phyloP scores from a whole-genome alignment of 208 protist species.

The Leptomonas pyrrhocoris region DNA sequence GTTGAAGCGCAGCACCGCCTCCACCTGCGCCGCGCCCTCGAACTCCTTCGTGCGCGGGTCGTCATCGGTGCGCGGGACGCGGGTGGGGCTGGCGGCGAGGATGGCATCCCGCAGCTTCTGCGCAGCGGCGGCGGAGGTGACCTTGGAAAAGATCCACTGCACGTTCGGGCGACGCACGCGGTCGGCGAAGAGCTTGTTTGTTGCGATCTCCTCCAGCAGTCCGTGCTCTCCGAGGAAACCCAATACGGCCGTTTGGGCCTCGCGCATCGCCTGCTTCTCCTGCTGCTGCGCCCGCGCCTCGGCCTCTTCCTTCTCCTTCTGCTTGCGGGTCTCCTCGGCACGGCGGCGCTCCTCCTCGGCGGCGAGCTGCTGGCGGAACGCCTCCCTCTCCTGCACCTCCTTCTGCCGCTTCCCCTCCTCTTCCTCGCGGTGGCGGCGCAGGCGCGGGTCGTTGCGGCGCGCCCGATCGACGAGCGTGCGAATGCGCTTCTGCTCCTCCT shows the following conservation, averaged over 20 bases:
- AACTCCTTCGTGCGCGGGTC: constrained; percentile 28
- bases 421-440: constrained; percentile 80
- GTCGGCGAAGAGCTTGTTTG: constrained; percentile 79
- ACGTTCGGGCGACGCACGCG: constrained; percentile 71
- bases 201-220: constrained; percentile 62
- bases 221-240: constrained; percentile 50
- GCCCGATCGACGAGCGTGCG: constrained; percentile 89
- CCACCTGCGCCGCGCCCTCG: constrained; percentile 39
- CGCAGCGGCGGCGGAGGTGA: constrained; percentile 45
- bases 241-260: constrained; percentile 48
- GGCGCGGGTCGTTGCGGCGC: constrained; percentile 91
- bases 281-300: constrained; percentile 40
- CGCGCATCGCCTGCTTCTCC: constrained; percentile 53
- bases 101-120: constrained; percentile 42
- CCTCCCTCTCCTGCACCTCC: constrained; percentile 70
- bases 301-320: constrained; percentile 50
- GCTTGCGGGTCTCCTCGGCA: constrained; percentile 46
- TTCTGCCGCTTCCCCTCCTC: constrained; percentile 75
- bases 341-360: constrained; percentile 72
- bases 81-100: constrained; percentile 27
- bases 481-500: constrained; percentile 92
- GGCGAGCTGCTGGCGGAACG: constrained; percentile 62
- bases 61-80: constrained; percentile 8
- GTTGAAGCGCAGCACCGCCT: constrained; percentile 81
- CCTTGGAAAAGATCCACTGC: constrained; percentile 77